phyloP scores from a whole-genome alignment of 1,139 yeast species.

The Blastobotrys indianensis region DNA sequence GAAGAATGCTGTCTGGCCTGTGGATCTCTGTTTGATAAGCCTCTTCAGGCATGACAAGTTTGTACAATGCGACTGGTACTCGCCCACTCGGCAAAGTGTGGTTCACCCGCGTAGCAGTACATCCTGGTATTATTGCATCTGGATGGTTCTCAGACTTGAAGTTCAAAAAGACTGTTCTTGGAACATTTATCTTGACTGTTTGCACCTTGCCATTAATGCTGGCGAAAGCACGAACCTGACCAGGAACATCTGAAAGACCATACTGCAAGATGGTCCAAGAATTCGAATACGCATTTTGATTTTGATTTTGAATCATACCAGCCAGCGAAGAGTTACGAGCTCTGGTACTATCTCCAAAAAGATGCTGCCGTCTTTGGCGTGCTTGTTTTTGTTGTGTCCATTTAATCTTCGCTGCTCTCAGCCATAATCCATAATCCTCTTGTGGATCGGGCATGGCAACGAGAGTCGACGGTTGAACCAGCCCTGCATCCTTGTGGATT shows the following conservation, averaged over 20 bases:
- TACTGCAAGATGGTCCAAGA: slow-evolving; percentile 85
- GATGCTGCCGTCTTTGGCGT: slow-evolving; percentile 61
- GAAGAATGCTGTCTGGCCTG: slow-evolving; percentile 59
- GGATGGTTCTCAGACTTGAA: slow-evolving; percentile 41
- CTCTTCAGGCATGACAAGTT: slow-evolving; percentile 62
- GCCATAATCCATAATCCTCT: slow-evolving; percentile 70
- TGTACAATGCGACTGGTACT: slow-evolving; percentile 50
- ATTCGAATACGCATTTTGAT: slow-evolving; percentile 62
- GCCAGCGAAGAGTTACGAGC: slow-evolving; percentile 47
- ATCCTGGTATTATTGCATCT: slow-evolving; percentile 42
- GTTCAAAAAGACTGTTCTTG: slow-evolving; percentile 64
- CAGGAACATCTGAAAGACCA: slow-evolving; percentile 50
- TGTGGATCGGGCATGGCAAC: slow-evolving; percentile 52
- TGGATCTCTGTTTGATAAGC: slow-evolving; percentile 51
- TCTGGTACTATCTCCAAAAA: slow-evolving; percentile 64
- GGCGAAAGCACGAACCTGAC: slow-evolving; percentile 69
- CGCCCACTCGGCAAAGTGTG: slow-evolving; percentile 69
- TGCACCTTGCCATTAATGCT: slow-evolving; percentile 69
- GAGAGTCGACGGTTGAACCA: slow-evolving; percentile 22
- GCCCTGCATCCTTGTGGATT: not conserved
- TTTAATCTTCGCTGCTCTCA: slow-evolving; percentile 71
- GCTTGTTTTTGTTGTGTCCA: slow-evolving; percentile 76
- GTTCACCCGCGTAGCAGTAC: slow-evolving; percentile 54
- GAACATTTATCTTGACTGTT: slow-evolving; percentile 63
- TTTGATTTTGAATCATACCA: slow-evolving; percentile 65